Conservation (phyloP, 2,329 filamentous ascomycete species). For the Blastomyces silverae region DNA sequence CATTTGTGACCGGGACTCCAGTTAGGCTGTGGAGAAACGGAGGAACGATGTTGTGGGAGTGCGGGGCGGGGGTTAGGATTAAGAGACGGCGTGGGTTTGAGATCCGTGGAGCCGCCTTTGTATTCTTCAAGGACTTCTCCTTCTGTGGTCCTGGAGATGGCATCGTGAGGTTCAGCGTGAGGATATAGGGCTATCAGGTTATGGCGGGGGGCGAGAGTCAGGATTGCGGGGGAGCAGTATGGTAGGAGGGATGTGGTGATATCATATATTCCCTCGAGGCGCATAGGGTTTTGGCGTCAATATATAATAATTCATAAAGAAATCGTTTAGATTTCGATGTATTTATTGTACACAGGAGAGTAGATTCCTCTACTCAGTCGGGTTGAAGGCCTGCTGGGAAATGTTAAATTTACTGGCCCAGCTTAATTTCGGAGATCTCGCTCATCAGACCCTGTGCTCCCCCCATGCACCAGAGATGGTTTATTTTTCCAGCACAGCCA, state of each 20-base stretch:
- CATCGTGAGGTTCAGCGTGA: neutral
- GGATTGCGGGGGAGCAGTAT: slow-evolving; percentile 12
- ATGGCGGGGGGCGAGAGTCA: neutral
- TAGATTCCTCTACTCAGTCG: too few relatives aligned
- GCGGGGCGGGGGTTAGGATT: slow-evolving; percentile 35
- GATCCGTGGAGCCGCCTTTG: slow-evolving; percentile 24
- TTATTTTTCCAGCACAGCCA: neutral
- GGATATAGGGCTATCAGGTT: neutral
- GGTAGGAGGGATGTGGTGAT: neutral
- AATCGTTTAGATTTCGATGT: neutral
- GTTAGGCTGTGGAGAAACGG: slow-evolving; percentile 35
- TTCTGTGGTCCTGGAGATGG: slow-evolving; percentile 12
- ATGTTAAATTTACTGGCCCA: neutral
- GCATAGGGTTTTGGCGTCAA: neutral
- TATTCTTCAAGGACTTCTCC: slow-evolving; percentile 16
- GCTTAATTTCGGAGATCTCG: neutral
- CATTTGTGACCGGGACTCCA: slow-evolving; percentile 27
- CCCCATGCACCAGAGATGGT: neutral
- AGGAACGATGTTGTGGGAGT: slow-evolving; percentile 34
- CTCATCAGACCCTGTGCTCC: neutral
- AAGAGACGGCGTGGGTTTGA: slow-evolving; percentile 39
- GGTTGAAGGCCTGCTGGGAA: neutral
- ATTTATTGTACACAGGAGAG: neutral
- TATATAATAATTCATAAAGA: neutral
- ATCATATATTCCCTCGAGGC: neutral